phyloP scores from a whole-genome alignment of 257 asterid species.

The Anisodus acutangulus region DNA sequence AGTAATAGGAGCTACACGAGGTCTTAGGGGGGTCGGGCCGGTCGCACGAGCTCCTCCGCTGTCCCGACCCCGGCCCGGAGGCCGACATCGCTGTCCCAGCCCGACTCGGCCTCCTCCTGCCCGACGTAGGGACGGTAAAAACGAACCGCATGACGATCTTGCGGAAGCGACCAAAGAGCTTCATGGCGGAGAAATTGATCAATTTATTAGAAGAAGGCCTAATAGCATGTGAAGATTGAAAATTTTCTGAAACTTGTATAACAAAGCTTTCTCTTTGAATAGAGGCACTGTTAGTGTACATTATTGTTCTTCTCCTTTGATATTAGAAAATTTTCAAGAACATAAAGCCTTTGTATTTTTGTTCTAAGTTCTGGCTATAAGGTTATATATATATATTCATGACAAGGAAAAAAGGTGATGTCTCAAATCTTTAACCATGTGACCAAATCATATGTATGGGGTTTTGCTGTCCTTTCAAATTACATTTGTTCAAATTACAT shows the following conservation, averaged over 20 bases:
- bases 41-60: conserved; percentile 30
- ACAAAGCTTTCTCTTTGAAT: conserved; percentile 33
- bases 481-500: conserved; percentile 24
- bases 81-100: not conserved
- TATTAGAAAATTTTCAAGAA: not conserved
- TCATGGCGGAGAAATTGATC: conserved; percentile 36
- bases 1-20: conserved; percentile 36
- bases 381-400: conserved; percentile 20
- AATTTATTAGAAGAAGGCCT: conserved; percentile 26
- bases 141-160: conserved; percentile 33
- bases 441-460: conserved; percentile 39
- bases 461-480: conserved; percentile 22
- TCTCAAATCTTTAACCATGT: conserved; percentile 28
- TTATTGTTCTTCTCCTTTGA: conserved; percentile 27
- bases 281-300: conserved; percentile 11
- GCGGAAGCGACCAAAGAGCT: conserved; percentile 34
- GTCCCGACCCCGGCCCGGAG: not conserved
- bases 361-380: not conserved
- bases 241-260: conserved; percentile 17
- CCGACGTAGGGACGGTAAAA: not conserved
- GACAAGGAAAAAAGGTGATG: conserved; percentile 18
- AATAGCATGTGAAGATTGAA: not conserved
- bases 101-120: not conserved
- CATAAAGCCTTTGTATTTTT: not conserved
- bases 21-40: conserved; percentile 32